Evolutionary conservation across 2,329 filamentous ascomycete genomes (phyloP).

Genomic region (Ophiostoma angusticollis): DNA sequence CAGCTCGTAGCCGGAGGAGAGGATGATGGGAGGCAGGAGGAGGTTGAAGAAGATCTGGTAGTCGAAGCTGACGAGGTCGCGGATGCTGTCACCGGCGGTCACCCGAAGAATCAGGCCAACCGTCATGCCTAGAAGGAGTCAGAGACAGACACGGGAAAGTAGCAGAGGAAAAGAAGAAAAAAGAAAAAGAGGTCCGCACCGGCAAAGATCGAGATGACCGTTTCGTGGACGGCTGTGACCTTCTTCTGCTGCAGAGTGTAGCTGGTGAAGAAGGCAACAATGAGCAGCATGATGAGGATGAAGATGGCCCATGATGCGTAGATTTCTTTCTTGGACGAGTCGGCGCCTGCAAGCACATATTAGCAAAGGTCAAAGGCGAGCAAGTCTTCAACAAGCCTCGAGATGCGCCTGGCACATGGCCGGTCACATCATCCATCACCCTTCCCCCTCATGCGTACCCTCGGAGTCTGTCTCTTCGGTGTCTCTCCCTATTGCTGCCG

Average conservation of each 20-base stretch:
- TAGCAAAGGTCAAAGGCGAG: conserved; percentile 13
- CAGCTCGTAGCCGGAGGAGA: conserved; percentile 91
- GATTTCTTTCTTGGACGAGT: conserved; percentile 84
- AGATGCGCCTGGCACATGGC: too few species aligned
- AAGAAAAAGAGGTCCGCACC: conserved; percentile 36
- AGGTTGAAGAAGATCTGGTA: conserved; percentile 99
- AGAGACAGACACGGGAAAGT: background rate
- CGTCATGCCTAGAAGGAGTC: conserved; percentile 62
- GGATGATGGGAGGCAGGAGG: conserved; percentile 92
- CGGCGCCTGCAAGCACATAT: conserved; percentile 40
- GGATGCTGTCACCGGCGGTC: conserved; percentile 68
- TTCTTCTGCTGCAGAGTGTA: conserved; percentile 95
- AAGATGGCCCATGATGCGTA: conserved; percentile 95
- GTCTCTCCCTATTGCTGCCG: conserved; percentile 26
- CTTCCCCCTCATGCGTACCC: too few species aligned
- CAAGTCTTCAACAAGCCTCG: too few species aligned
- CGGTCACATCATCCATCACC: too few species aligned
- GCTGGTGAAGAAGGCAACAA: conserved; percentile 89
- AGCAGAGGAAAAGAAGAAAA: background rate
- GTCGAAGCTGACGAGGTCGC: conserved; percentile 88
- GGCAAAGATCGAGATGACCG: conserved; percentile 94
- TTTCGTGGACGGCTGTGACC: conserved; percentile 95
- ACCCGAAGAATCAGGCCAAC: conserved; percentile 81
- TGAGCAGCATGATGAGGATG: conserved; percentile 89
- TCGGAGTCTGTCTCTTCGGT: conserved; percentile 34